Evolutionary conservation across 352 stramenopile genomes (phyloP).

Genomic region (Thalassiosira sp.): DNA sequence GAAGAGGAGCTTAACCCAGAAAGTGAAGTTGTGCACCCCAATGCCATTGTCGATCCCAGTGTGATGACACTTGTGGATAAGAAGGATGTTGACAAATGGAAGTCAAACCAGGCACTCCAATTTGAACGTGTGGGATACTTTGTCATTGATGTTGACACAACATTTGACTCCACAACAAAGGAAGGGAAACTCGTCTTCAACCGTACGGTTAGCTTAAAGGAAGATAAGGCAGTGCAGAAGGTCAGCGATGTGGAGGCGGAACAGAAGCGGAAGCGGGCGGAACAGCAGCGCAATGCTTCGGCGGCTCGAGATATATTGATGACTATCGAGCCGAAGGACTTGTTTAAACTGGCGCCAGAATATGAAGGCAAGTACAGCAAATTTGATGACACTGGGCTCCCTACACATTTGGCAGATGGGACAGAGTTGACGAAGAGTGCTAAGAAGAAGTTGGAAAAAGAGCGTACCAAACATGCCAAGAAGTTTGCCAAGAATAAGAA

Average conservation of each 20-base stretch:
- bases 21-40: constrained; percentile 77
- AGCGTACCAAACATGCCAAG: constrained; percentile 94
- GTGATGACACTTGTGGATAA: constrained; percentile 85
- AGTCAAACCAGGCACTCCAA: constrained; percentile 88
- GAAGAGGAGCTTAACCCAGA: constrained; percentile 85
- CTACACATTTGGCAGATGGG: constrained; percentile 91
- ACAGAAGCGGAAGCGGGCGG: constrained; percentile 78
- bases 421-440: constrained; percentile 93
- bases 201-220: constrained; percentile 93
- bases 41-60: constrained; percentile 89
- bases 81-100: constrained; percentile 84
- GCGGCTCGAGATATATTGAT: constrained; percentile 58
- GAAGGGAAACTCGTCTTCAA: constrained; percentile 93
- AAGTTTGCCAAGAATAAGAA: constrained; percentile 53
- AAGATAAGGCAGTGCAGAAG: constrained; percentile 85
- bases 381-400: constrained; percentile 91
- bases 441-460: constrained; percentile 97
- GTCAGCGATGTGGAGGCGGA: constrained; percentile 56
- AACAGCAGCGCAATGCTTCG: constrained; percentile 63
- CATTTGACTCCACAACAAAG: constrained; percentile 76
- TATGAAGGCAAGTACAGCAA: constrained; percentile 81
- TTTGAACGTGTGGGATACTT: constrained; percentile 99
- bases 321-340: constrained; percentile 90
- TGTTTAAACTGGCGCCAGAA: constrained; percentile 85
- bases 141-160: constrained; percentile 93